Percentiles rank a stretch among this genome's conserved stretches.
These are phyloP conservation scores for Amanita rimosa DNA, from an alignment of 768 basidiomycete genomes.

Conservation along the genomic window DNA sequence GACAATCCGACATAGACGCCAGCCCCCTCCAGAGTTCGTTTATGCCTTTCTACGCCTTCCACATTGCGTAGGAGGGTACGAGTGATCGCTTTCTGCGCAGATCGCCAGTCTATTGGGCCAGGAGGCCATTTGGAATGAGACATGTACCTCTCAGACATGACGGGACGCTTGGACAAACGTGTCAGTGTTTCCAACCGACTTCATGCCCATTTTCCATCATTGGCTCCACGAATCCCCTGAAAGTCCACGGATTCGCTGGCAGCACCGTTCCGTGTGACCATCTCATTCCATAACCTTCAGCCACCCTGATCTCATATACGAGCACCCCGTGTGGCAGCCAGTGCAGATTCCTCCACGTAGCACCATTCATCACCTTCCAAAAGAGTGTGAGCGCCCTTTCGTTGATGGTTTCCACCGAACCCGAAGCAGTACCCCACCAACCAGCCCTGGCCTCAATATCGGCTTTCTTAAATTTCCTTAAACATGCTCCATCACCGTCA, in stretches of 20 bases:
- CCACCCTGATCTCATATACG: slow-evolving; percentile 49
- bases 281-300: slow-evolving; percentile 56
- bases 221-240: slow-evolving; percentile 58
- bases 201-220: slow-evolving; percentile 62
- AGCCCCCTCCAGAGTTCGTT: slow-evolving; percentile 10
- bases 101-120: slow-evolving; percentile 11
- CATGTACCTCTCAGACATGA: slow-evolving; percentile 5
- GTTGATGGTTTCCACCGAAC: slow-evolving; percentile 42
- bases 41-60: slow-evolving; percentile 10
- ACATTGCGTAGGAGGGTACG: slow-evolving; percentile 16
- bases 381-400: slow-evolving; percentile 39
- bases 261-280: slow-evolving; percentile 33
- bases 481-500: slow-evolving; percentile 9
- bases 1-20: slow-evolving; percentile 17
- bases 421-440: slow-evolving; percentile 52
- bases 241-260: slow-evolving; percentile 28
- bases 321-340: slow-evolving; percentile 53
- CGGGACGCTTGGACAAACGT: neutral
- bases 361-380: slow-evolving; percentile 36
- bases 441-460: slow-evolving; percentile 19
- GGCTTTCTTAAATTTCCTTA: slow-evolving; percentile 6
- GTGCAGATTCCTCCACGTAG: slow-evolving; percentile 55
- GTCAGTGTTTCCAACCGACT: slow-evolving; percentile 42
- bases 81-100: slow-evolving; percentile 14
- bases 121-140: slow-evolving; percentile 1